These are phyloP conservation scores for Naegleria lovaniensis DNA, from an alignment of 208 protist species.

Conservation along the genomic window DNA sequence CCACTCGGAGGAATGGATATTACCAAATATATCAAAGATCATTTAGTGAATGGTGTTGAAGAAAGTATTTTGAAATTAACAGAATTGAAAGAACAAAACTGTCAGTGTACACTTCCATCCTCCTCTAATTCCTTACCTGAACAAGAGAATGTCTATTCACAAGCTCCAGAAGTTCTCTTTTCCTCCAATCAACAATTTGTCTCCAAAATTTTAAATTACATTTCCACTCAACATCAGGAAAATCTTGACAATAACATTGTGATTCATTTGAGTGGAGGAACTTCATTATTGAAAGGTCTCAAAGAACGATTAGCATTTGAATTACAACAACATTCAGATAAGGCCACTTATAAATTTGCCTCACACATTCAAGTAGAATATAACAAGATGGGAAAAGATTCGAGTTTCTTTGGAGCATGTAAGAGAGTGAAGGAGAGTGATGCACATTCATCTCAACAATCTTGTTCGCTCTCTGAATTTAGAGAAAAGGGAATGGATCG, in stretches of 20 bases:
- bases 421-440: not conserved
- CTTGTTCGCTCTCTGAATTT: not conserved
- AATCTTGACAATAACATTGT: conserved; percentile 70
- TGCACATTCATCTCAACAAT: not conserved
- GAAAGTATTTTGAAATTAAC: not conserved
- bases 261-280: conserved; percentile 83
- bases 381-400: not conserved
- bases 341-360: not conserved
- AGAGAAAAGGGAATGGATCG: not conserved
- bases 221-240: not conserved
- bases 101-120: not conserved
- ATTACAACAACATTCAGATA: not conserved
- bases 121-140: not conserved
- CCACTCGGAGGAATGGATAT: not conserved
- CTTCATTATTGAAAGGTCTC: conserved; percentile 69
- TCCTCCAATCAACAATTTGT: not conserved
- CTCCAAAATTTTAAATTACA: not conserved
- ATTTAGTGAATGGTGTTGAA: not conserved
- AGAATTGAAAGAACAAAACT: not conserved
- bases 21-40: not conserved
- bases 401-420: not conserved
- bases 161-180: not conserved
- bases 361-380: not conserved
- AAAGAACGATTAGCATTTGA: conserved; percentile 71
- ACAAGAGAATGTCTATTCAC: not conserved